Evolutionary conservation across 2,329 filamentous ascomycete genomes (phyloP), one percentile per base, ranked within the genome.

Genomic region (Chaetomium olivaceum): DNA sequence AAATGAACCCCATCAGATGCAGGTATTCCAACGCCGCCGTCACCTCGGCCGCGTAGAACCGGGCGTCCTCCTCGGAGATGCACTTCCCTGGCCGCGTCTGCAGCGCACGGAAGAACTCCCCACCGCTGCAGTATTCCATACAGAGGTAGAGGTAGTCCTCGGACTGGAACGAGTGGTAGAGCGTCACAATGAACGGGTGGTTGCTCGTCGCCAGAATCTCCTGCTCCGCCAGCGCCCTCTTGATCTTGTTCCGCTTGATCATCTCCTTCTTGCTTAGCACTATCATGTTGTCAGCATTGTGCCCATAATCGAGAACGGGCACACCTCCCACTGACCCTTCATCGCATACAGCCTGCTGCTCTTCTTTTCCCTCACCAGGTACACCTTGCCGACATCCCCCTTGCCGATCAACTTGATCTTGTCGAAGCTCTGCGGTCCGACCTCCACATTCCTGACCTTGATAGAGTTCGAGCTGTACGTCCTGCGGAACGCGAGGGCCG

Each of bases 191-290:
- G 78, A 99, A 99, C 0, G 95, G 95, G 74, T 99, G 95, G 73
- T 99, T 99, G 83, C 94, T 98, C 51, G 95, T 99, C 9, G 95
- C 95, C 62, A 99, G 83, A 70, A 99, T 99, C 78, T 99, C 95
- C 77, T 98, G 95, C 80, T 99, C 95, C 46, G 95, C 95, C 72
- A 99, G 84, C 16, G 95, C 95, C 76, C 95, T 89, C 85, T 99
- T 99, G 81, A 99, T 99, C 85, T 99, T 99, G 84, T 99, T 99
- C 65, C 95, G 91, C 83, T 99, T 99, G 80, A 99, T 99, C 95
- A 99, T 99, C 79, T 99, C 95, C 83, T 98, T 97, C 81, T 99
- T 99, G 85, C 93, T 98, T 78, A 99, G 77, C 6, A 99, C 95
- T 98, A 63, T 56, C 61, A 60, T 52, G 62, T 50, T 73, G 79